Evolutionary conservation across 106 monocot genomes (phyloP).

Genomic region (Phalaenopsis equestris): DNA sequence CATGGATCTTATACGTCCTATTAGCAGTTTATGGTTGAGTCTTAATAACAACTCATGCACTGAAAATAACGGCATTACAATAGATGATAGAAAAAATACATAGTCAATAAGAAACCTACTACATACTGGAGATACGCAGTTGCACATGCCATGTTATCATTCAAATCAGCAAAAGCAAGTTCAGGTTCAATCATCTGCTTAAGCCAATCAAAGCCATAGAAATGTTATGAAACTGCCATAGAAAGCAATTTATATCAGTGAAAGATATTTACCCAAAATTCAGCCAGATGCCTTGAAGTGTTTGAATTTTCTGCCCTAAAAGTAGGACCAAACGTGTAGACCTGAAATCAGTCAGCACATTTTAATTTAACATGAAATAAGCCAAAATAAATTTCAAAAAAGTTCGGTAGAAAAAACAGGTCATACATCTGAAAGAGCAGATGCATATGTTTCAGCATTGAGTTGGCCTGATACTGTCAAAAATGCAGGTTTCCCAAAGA

Average conservation of each 20-base stretch:
- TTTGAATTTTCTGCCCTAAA: slow-evolving; percentile 98
- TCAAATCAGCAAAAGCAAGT: slow-evolving; percentile 94
- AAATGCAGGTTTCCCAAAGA: slow-evolving; percentile 97
- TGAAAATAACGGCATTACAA: neutral
- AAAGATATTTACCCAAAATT: slow-evolving; percentile 81
- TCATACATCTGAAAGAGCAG: slow-evolving; percentile 88
- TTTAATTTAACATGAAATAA: neutral
- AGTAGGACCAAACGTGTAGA: slow-evolving; percentile 98
- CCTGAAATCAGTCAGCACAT: slow-evolving; percentile 25
- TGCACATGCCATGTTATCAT: slow-evolving; percentile 98
- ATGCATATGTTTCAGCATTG: slow-evolving; percentile 96
- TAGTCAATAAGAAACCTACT: slow-evolving; percentile 68
- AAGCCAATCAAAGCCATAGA: slow-evolving; percentile 5
- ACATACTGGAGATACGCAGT: slow-evolving; percentile 99
- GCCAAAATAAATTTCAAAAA: neutral
- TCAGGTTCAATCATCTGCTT: slow-evolving; percentile 98
- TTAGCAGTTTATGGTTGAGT: neutral
- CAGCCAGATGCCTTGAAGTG: slow-evolving; percentile 94
- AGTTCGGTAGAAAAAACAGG: neutral
- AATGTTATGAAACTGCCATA: slow-evolving; percentile 3
- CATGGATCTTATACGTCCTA: neutral
- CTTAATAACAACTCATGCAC: neutral
- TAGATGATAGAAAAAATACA: neutral
- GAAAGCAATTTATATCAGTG: neutral
- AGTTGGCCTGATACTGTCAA: slow-evolving; percentile 97